Evolutionary conservation across 2,329 filamentous ascomycete genomes (phyloP), one percentile per base, ranked within the genome.

Genomic region (Onygenales sp.): DNA sequence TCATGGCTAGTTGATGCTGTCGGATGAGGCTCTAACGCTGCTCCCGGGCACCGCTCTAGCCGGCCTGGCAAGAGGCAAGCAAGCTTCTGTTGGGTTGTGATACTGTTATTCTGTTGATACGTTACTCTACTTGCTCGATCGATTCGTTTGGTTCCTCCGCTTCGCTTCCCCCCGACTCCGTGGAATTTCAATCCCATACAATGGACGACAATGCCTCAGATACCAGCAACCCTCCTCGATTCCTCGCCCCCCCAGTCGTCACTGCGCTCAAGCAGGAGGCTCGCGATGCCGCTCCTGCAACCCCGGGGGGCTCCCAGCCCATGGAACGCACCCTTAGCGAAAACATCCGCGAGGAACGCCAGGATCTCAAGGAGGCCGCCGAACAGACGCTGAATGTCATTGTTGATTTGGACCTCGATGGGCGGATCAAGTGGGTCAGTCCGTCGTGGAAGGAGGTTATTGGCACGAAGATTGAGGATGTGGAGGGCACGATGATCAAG

Each of bases 321-420:
- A 81, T 83, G 78, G 74, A 78, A 62, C 74, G 83, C 55, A 76
- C 89, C 10, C 75, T 93, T 60, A 96, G 87, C 72, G 84, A 90
- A 71, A 85, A 95, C 68, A 96, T 97, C 63, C 85, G 89, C 62
- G 89, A 94, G 66, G 90, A 97, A 74, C 83, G 91, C 58, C 87
- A 95, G 67, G 92, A 97, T 68, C 80, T 98, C 61, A 90, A 91
- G 66, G 89, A 95, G 74, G 93, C 92, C 42, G 93, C 92, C 50
- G 92, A 97, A 72, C 89, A 96, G 74, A 96, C 91, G 21, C 79
- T 95, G 67, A 98, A 97, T 71, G 88, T 95, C 59, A 95, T 98
- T 68, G 80, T 98, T 66, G 92, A 98, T 73, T 78, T 98, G 59
- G 89, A 90, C 64, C 80, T 97, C 53, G 87, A 96, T 66, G 89